Percentiles rank a stretch among this genome's conserved stretches.
Conservation (phyloP, 495 filamentous ascomycete genomes). For the Penicillium taxi region DNA sequence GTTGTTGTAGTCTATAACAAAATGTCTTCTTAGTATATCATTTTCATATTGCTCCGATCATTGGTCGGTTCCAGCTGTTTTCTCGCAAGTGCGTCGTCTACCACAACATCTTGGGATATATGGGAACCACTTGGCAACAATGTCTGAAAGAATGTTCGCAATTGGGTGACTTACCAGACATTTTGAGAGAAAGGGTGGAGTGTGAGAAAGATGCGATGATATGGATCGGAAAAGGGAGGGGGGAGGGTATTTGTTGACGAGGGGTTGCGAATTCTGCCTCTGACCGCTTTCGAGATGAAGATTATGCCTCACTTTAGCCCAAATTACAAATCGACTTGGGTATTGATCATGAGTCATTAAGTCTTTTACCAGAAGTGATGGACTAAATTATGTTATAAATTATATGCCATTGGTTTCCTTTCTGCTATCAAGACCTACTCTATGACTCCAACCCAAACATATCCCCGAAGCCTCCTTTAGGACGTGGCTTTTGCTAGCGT, state of each 20-base stretch:
- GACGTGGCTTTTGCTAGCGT: constrained; percentile 48
- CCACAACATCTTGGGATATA: too few species aligned
- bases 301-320: constrained; percentile 13
- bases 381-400: too few species aligned
- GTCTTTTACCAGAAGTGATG: constrained; percentile 4
- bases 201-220: constrained; percentile 20
- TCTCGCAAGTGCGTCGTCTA: too few species aligned
- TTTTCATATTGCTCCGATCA: too few species aligned
- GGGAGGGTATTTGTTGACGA: constrained; percentile 27
- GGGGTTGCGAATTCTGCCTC: constrained; percentile 24
- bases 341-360: too few species aligned
- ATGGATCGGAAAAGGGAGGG: constrained; percentile 5
- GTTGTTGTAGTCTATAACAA: constrained; percentile 38
- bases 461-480: constrained; percentile 82
- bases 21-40: too few species aligned
- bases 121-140: too few species aligned
- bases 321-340: too few species aligned
- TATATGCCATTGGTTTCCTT: constrained; percentile 15
- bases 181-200: constrained; percentile 37
- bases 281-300: constrained; percentile 18
- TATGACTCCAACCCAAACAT: constrained; percentile 77
- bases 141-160: neutral
- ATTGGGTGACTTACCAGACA: constrained; percentile 29
- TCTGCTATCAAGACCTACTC: constrained; percentile 6
- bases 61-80: too few species aligned